These are phyloP conservation scores for Chytriomyces sp. DNA, from an alignment of 192 early-diverging fungal species.

Conservation along the genomic window DNA sequence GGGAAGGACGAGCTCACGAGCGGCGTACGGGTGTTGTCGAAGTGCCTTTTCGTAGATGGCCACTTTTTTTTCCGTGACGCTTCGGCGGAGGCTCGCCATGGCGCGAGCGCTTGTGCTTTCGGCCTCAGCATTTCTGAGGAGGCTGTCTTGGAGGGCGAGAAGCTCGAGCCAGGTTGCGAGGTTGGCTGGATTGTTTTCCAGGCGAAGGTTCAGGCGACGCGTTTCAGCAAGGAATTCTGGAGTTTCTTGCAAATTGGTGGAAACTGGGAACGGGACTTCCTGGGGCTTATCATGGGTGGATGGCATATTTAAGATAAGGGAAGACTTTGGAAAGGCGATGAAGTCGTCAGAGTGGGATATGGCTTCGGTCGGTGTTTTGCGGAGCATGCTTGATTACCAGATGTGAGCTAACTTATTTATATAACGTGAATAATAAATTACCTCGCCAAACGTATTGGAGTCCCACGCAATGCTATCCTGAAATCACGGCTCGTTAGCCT, in stretches of 20 bases:
- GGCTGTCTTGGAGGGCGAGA: conserved; percentile 44
- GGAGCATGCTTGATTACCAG: background rate
- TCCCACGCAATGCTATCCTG: conserved; percentile 14
- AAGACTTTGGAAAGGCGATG: background rate
- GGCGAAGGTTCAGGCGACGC: conserved; percentile 9
- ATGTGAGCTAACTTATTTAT: background rate
- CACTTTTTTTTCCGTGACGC: conserved; percentile 46
- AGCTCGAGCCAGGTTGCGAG: conserved; percentile 41
- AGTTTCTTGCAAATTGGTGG: conserved; percentile 10
- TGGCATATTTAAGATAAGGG: background rate
- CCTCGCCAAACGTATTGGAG: conserved; percentile 9
- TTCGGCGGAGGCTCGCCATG: background rate
- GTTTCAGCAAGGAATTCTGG: conserved; percentile 20
- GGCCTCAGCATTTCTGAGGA: conserved; percentile 7
- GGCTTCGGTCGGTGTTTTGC: background rate
- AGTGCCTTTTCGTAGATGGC: conserved; percentile 50
- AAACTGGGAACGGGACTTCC: background rate
- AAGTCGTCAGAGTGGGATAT: conserved; percentile 1
- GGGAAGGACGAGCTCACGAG: conserved; percentile 29
- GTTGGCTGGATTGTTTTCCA: conserved; percentile 41
- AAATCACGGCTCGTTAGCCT: conserved; percentile 11
- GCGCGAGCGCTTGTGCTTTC: background rate
- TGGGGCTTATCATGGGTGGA: background rate
- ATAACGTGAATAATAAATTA: background rate
- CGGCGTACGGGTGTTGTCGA: conserved; percentile 20